These are phyloP conservation scores for Ascochyta clinopodiicola DNA, from an alignment of 2,329 filamentous ascomycete genomes.

Conservation along the genomic window DNA sequence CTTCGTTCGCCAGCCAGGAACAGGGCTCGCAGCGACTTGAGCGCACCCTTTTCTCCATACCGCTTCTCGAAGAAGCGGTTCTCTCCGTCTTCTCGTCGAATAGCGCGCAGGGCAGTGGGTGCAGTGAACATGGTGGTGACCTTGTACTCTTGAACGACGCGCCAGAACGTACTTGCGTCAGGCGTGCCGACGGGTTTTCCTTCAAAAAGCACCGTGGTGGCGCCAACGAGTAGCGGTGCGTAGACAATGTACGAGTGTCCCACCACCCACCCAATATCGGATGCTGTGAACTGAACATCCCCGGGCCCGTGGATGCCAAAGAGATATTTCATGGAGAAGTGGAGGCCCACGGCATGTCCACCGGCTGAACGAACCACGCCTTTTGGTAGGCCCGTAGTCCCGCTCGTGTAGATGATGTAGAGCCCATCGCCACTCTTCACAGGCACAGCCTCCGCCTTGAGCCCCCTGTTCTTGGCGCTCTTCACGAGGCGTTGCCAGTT, in stretches of 20 bases:
- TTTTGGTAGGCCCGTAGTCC: constrained; percentile 83
- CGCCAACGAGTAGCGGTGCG: constrained; percentile 82
- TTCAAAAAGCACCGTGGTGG: constrained; percentile 87
- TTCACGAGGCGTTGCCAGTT: constrained; percentile 81
- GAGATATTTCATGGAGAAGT: constrained; percentile 80
- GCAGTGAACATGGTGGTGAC: constrained; percentile 83
- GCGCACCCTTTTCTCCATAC: constrained; percentile 68
- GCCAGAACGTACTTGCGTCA: constrained; percentile 86
- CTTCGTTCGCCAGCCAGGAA: constrained; percentile 91
- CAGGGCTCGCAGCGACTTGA: constrained; percentile 74
- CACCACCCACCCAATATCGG: constrained; percentile 92
- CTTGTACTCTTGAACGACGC: constrained; percentile 81
- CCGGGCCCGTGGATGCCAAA: constrained; percentile 84
- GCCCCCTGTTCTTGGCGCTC: constrained; percentile 69
- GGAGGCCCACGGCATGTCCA: constrained; percentile 84
- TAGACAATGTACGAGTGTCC: constrained; percentile 82
- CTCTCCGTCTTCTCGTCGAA: constrained; percentile 82
- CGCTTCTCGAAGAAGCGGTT: constrained; percentile 69
- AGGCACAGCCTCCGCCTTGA: constrained; percentile 77
- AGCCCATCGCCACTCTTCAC: constrained; percentile 78
- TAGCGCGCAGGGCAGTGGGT: constrained; percentile 84
- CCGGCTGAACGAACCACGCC: constrained; percentile 83
- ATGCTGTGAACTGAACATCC: constrained; percentile 80
- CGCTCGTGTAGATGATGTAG: constrained; percentile 91
- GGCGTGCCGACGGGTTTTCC: constrained; percentile 94